phyloP scores from a whole-genome alignment of 495 filamentous ascomycete genomes.

The Peziza echinospora region DNA sequence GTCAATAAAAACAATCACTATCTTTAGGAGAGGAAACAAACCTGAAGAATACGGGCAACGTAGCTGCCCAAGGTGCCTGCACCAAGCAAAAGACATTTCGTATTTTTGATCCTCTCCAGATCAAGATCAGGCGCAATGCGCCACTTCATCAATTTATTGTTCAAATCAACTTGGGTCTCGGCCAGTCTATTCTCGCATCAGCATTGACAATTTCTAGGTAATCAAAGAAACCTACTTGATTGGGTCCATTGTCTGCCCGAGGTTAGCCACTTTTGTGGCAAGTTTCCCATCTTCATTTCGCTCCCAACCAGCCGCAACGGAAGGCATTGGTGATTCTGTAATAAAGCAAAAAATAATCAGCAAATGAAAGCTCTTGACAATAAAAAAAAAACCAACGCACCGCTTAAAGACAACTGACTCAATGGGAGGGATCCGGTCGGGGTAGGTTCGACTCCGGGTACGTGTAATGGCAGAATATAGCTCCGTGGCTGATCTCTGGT shows the following conservation, averaged over 20 bases:
- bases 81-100: constrained; percentile 82
- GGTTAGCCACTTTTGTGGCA: constrained; percentile 48
- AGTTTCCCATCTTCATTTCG: constrained; percentile 56
- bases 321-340: constrained; percentile 42
- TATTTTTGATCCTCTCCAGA: constrained; percentile 70
- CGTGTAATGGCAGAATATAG: constrained; percentile 46
- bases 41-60: constrained; percentile 66
- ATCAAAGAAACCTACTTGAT: constrained; percentile 25
- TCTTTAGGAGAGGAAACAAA: too few species aligned
- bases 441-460: constrained; percentile 21
- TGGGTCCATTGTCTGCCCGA: constrained; percentile 85
- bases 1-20: too few species aligned
- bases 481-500: constrained; percentile 59
- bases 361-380: not conserved
- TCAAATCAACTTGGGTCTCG: constrained; percentile 91
- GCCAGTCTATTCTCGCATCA: constrained; percentile 35
- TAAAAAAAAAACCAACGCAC: not conserved
- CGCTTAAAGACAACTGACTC: constrained; percentile 11
- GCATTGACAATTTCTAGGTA: not conserved
- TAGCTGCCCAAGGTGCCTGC: constrained; percentile 88
- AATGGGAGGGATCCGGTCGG: not conserved
- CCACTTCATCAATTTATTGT: constrained; percentile 98
- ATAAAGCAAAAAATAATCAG: constrained; percentile 14
- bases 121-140: constrained; percentile 72
- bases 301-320: constrained; percentile 81